Evolutionary conservation across 2,329 filamentous ascomycete genomes (phyloP), one percentile per base, ranked within the genome.

Genomic region (Exophiala sideris): DNA sequence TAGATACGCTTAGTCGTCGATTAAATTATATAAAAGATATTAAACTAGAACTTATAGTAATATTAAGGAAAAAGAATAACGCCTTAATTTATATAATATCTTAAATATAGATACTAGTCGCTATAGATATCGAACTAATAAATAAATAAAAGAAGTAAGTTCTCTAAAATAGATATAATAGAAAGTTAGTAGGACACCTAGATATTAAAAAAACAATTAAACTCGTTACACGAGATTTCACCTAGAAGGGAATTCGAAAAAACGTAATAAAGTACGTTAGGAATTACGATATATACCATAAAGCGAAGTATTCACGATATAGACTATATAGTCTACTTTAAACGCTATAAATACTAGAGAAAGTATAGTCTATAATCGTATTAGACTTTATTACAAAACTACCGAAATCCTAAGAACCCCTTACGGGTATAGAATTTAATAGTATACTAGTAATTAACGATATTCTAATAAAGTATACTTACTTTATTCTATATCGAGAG

Each of bases 171-270:
- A 48, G 40, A 33, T 40, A 60, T 48, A 42, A 57, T 20, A 29
- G 41, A 14, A 35, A 18, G 18, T 24, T 46, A 2, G 29, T 34
- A 35, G 50, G 47, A 44, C 20, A 57, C n/a, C 32, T n/a, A 46
- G 54, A 42, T 6, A 40, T 52, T 24, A n/a, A 38, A 54, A 59
- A 59, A 33, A 56, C 36, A 12, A 52, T 59, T n/a, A 20, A 59
- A 41, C 49, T 56, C 1, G 45, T 58, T 38, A 52, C 33, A 29
- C 8, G 48, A 46, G 20, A 56, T 10, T 47, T 44, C 33, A 21
- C 11, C 16, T 58, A 44, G 48, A 49, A 39, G 45, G 38, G 33
- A 40, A 11, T 58, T n/a, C 33, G 38, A 35, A 56, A 47, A 48
- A 24, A 53, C 14, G 35, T 59, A 16, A 14, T 46, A 20, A 18